These are phyloP conservation scores for Mycena vulgaris DNA, from an alignment of 768 basidiomycete genomes.

Conservation along the genomic window DNA sequence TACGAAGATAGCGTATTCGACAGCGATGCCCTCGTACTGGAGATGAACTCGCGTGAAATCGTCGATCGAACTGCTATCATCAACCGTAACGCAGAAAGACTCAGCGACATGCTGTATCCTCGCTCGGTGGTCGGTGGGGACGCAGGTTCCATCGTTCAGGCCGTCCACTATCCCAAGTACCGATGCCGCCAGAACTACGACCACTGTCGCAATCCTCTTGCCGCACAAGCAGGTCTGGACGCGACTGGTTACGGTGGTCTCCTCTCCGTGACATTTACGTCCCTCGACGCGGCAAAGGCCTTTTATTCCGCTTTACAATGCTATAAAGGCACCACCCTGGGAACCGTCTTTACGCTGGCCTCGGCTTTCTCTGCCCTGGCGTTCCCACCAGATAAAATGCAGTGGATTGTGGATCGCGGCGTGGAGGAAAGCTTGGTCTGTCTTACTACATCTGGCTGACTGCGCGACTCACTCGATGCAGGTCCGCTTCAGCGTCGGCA, in stretches of 20 bases:
- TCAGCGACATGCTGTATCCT: slow-evolving; percentile 59
- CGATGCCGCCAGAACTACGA: slow-evolving; percentile 58
- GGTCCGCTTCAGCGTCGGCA: slow-evolving; percentile 61
- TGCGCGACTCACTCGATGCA: no score
- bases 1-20: slow-evolving; percentile 66
- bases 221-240: slow-evolving; percentile 34
- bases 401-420: slow-evolving; percentile 64
- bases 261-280: slow-evolving; percentile 61
- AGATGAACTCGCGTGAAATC: slow-evolving; percentile 69
- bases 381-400: slow-evolving; percentile 61
- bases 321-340: slow-evolving; percentile 64
- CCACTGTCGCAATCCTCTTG: slow-evolving; percentile 44
- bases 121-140: slow-evolving; percentile 40
- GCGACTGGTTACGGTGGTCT: slow-evolving; percentile 53
- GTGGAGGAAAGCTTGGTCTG: slow-evolving; percentile 54
- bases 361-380: slow-evolving; percentile 67
- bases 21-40: slow-evolving; percentile 68
- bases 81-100: slow-evolving; percentile 62
- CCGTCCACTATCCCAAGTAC: slow-evolving; percentile 56
- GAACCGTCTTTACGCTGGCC: slow-evolving; percentile 69
- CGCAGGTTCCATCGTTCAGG: slow-evolving; percentile 51
- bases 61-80: slow-evolving; percentile 56
- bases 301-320: slow-evolving; percentile 63
- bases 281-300: slow-evolving; percentile 54
- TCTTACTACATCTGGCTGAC: no score